Evolutionary conservation across 73 alveolate species (phyloP), one percentile per base, ranked within the genome.

Genomic region (Symbiodinium natans): DNA sequence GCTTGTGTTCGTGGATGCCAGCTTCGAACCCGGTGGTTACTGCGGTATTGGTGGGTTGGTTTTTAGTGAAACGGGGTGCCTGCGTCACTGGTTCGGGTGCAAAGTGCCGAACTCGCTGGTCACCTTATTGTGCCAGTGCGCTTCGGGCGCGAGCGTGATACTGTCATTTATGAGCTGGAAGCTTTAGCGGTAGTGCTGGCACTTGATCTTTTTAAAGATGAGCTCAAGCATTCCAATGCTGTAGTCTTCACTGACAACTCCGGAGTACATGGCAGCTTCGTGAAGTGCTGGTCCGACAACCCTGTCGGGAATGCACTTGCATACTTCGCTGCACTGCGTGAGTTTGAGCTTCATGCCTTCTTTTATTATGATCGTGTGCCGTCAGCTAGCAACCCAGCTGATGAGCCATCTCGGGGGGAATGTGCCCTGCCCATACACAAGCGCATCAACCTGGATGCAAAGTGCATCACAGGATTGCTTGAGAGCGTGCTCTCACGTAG

Each of bases 1-100:
- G n/a, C n/a, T n/a, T n/a, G n/a, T n/a, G n/a, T n/a, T 85, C 25
- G 83, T 85, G 39, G 59, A 38, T 52, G 92, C 92, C 3, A 29
- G 56, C 15, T 85, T 85, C 17, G 82, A 43, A 2, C 93, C 56
- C 33, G 31, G 31, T 6, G 42, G 42, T 10, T 85, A 1, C 39
- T 31, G 56, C 23, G 93, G 93, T 1, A 15, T 85, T 1, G 93
- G 93, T 1, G 93, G 93, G 38, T 1, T 46, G 9, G 34, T 31
- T n/a, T 31, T 33, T 9, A 29, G 38, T 54, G 2, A 5, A 2
- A 5, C 33, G 9, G 93, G 93, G 2, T 0, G 31, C 2, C 11
- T 15, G 21, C 31, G 0, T 13, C 11, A 6, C 3, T 42, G 40
- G 71, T 83, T 83, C 43, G 52, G 92, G 2, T 11, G 34, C 38